Evolutionary conservation across 331 rosid species (phyloP).

Genomic region (Cydonia oblonga): DNA sequence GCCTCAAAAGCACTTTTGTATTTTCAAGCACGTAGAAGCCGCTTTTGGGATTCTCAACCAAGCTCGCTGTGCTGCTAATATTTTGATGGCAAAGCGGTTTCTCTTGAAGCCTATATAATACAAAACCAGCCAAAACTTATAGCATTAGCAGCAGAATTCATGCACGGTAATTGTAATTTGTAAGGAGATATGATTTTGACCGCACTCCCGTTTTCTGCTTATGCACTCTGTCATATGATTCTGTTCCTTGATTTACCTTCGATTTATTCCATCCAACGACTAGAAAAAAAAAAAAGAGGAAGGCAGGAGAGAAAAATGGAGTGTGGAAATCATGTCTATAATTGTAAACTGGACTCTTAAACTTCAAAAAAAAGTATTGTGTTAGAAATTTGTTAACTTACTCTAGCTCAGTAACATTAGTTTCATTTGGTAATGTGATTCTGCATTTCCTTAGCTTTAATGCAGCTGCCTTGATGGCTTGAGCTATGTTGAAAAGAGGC

Average conservation of each 20-base stretch:
- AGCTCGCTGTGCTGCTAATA: slow-evolving; percentile 17
- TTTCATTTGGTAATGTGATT: slow-evolving; percentile 34
- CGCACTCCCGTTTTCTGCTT: no score
- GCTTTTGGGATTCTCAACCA: slow-evolving; percentile 23
- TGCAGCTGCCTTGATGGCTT: slow-evolving; percentile 42
- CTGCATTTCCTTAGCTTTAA: slow-evolving; percentile 35
- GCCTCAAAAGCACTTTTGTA: slow-evolving; percentile 42
- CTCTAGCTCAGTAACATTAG: slow-evolving; percentile 59
- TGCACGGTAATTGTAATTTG: background rate
- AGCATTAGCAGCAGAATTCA: background rate
- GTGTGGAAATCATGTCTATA: no score
- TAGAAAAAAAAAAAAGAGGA: no score
- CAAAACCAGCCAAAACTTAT: background rate
- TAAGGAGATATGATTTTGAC: no score
- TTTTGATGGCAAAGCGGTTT: slow-evolving; percentile 51
- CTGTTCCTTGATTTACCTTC: no score
- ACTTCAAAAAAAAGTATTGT: no score
- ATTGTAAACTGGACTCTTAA: no score
- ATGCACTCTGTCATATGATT: no score
- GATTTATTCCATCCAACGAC: no score
- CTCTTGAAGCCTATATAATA: slow-evolving; percentile 60
- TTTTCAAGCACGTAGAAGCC: slow-evolving; percentile 24
- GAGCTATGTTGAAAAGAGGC: slow-evolving; percentile 25
- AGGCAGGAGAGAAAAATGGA: no score
- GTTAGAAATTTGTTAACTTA: slow-evolving; percentile 25